These are phyloP conservation scores for Gloeopeniophorella convolvens DNA, from an alignment of 768 basidiomycete genomes.

Conservation along the genomic window DNA sequence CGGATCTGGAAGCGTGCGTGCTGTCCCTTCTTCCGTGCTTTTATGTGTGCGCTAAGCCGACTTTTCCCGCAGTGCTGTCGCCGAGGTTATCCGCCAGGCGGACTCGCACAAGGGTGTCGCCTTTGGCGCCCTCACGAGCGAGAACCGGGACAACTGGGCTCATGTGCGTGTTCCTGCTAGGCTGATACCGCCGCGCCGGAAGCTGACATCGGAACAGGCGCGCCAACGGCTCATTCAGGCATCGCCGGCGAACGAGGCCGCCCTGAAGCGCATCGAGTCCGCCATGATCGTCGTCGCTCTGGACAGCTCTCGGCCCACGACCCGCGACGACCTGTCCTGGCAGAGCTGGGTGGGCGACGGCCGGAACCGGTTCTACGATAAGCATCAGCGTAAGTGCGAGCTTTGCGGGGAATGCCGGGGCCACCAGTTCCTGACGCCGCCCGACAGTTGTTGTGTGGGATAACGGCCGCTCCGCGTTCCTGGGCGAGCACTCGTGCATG, in stretches of 20 bases:
- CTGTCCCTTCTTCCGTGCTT: neutral
- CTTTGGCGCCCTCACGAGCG: conserved; percentile 80
- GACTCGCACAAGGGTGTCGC: conserved; percentile 38
- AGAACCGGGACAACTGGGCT: conserved; percentile 88
- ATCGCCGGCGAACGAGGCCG: conserved; percentile 54
- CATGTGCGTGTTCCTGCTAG: conserved; percentile 41
- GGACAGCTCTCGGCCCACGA: conserved; percentile 76
- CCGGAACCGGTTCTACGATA: conserved; percentile 91
- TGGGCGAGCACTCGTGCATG: conserved; percentile 83
- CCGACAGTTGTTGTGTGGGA: conserved; percentile 83
- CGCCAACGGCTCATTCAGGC: conserved; percentile 57
- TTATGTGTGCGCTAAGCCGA: conserved; percentile 25
- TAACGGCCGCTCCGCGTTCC: conserved; percentile 90
- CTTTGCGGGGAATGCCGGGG: neutral
- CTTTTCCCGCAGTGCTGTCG: conserved; percentile 42
- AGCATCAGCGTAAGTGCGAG: conserved; percentile 73
- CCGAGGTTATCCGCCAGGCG: conserved; percentile 57
- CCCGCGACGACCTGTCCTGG: conserved; percentile 78
- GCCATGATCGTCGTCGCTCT: conserved; percentile 84
- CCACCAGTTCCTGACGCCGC: conserved; percentile 1
- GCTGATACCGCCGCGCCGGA: conserved; percentile 10
- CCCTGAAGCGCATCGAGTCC: conserved; percentile 78
- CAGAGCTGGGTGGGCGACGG: conserved; percentile 86
- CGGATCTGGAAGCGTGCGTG: conserved; percentile 70
- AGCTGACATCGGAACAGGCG: conserved; percentile 31